phyloP scores from a whole-genome alignment of 345 rosid genomes.

The Clarkia xantiana region DNA sequence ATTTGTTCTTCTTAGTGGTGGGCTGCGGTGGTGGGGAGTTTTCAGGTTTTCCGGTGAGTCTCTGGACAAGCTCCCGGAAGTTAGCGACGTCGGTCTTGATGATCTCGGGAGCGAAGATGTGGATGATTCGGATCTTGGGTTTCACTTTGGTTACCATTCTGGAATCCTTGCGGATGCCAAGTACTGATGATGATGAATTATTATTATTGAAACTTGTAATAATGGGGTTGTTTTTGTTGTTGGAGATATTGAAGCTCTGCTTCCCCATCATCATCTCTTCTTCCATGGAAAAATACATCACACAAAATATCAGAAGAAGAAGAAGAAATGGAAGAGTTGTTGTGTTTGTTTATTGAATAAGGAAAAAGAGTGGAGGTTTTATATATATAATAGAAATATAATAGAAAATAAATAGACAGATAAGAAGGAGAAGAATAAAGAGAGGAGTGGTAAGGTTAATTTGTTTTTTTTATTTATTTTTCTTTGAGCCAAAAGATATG shows the following conservation, averaged over 20 bases:
- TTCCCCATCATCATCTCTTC: constrained; percentile 9
- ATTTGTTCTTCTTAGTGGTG: not conserved
- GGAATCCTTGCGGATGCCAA: constrained; percentile 16
- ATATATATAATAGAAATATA: too few species aligned
- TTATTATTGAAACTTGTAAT: not conserved
- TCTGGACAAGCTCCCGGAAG: constrained; percentile 31
- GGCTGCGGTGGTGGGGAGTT: not conserved
- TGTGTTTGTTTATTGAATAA: too few species aligned
- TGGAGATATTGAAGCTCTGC: constrained; percentile 1
- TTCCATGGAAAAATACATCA: constrained; percentile 6
- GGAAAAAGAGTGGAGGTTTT: too few species aligned
- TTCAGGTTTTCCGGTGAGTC: constrained; percentile 28
- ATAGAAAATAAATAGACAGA: too few species aligned
- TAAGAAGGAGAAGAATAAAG: too few species aligned
- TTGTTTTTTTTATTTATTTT: too few species aligned
- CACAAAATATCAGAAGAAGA: too few species aligned
- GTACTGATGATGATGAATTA: constrained; percentile 15
- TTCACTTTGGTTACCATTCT: constrained; percentile 12
- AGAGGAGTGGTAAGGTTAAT: too few species aligned
- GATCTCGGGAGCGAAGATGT: constrained; percentile 34
- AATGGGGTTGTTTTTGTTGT: not conserved
- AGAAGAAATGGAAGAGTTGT: too few species aligned
- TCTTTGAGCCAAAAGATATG: too few species aligned
- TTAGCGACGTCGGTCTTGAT: constrained; percentile 31
- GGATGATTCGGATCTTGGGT: constrained; percentile 33